Base-by-base conservation (phyloP, 306 rosid genomes). In the Argentina anserina region DNA sequence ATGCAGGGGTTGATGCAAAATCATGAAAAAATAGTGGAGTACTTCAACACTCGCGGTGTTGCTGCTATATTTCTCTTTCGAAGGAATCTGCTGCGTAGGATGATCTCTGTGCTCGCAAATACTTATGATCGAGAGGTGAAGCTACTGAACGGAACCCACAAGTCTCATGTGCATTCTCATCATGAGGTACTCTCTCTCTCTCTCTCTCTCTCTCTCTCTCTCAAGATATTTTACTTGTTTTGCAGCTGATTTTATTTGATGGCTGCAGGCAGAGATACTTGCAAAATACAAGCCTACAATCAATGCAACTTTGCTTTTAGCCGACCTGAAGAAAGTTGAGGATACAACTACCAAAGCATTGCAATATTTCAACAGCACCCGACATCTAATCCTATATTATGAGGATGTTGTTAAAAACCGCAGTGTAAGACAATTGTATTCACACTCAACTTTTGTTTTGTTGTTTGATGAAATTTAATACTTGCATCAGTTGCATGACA, bases 151-250 rank as follows among this genome's bases (percentile, higher is more conserved):
- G 97, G 99, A 65, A 95, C 97, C 75, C 99, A 95, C 88, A 95
- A 95, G 84, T 95, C 99, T 81, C 99, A 95, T 43, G 91, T 87
- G 50, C 99, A 95, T 87, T 95, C 99, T 49, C 84, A 87, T 47
- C 87, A 74, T 26, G 97, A 95, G 95, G 99, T 94, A 3, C 10
- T 28, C 17, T 17, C 65, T 14, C 65, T 60, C 40, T 29, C 70
- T 78, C 58, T 59, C 81, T 83, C 81, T 65, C 56, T 49, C 56
- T 49, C 55, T 49, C 55, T 50, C 13, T 52, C 53, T 47, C 52
- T 67, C 69, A 63, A 55, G 28, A 20, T 14, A 4, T 34, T 37
- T 0, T 39, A 9, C 7, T 37, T 55, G 50, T 17, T 40, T 37
- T 55, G 64, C 10, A 75, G 60, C 74, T 55, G 10, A 49, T 41